phyloP scores from a whole-genome alignment of 768 basidiomycete species.

The Termitomyces sp. region DNA sequence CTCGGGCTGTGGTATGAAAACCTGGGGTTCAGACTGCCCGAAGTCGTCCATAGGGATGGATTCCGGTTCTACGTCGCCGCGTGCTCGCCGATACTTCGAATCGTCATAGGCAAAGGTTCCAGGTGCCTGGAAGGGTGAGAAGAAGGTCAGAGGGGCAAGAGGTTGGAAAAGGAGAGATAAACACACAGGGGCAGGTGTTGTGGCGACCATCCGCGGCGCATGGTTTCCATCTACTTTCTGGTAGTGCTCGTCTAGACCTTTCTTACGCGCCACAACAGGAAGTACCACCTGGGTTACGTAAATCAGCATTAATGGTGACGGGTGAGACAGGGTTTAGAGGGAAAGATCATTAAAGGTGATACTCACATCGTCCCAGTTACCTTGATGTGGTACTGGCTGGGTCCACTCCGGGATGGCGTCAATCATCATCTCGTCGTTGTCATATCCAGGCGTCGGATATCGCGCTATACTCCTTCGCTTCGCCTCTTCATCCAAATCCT shows the following conservation, averaged over 20 bases:
- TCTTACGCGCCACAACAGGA: slow-evolving; percentile 81
- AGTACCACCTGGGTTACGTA: slow-evolving; percentile 56
- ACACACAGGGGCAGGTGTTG: slow-evolving; percentile 53
- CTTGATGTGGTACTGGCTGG: slow-evolving; percentile 57
- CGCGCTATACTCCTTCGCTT: slow-evolving; percentile 56
- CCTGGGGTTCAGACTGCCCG: slow-evolving; percentile 32
- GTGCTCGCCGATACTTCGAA: slow-evolving; percentile 57
- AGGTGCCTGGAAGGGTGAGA: slow-evolving; percentile 47
- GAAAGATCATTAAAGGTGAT: slow-evolving; percentile 8
- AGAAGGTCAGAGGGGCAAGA: neutral
- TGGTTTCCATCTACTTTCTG: slow-evolving; percentile 66
- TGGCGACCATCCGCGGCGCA: slow-evolving; percentile 38
- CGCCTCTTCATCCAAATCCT: slow-evolving; percentile 33
- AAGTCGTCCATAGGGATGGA: slow-evolving; percentile 64
- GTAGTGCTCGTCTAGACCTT: slow-evolving; percentile 67
- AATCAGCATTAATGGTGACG: slow-evolving; percentile 6
- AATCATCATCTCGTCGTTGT: slow-evolving; percentile 37
- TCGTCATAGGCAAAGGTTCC: slow-evolving; percentile 80
- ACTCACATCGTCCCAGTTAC: slow-evolving; percentile 80
- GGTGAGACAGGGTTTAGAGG: neutral
- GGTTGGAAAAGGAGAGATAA: neutral
- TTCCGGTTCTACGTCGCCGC: slow-evolving; percentile 26
- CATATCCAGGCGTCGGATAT: slow-evolving; percentile 54
- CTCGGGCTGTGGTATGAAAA: slow-evolving; percentile 14
- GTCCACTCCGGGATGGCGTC: slow-evolving; percentile 84